A percentile compares a stretch with the other conserved stretches of the same genome.
These are phyloP conservation scores for Globisporangium camurandrum DNA, from an alignment of 352 stramenopile species.

Conservation along the genomic window DNA sequence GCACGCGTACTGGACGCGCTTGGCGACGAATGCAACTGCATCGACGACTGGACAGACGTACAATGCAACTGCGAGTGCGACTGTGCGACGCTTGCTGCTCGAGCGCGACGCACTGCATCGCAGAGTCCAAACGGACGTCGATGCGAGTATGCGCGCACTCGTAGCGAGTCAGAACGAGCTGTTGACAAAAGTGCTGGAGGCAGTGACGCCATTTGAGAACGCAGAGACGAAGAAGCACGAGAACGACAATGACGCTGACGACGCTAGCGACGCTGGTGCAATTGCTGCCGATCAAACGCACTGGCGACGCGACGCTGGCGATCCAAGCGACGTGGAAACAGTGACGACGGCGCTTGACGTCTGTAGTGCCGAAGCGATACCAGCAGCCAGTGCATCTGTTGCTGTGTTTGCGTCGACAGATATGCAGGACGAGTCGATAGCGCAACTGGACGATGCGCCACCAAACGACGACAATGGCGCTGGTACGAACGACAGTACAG, in stretches of 20 bases:
- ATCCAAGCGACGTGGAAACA: background rate
- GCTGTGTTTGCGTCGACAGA: too few relatives aligned
- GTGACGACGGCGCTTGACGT: background rate
- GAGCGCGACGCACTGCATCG: slow-evolving; percentile 41
- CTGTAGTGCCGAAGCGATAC: slow-evolving; percentile 9
- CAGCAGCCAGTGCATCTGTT: background rate
- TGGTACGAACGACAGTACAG: background rate
- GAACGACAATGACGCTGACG: too few relatives aligned
- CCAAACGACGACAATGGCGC: background rate
- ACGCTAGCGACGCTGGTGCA: background rate
- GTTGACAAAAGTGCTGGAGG: slow-evolving; percentile 24
- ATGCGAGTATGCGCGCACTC: slow-evolving; percentile 43
- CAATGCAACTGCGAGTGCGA: background rate
- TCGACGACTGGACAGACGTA: background rate
- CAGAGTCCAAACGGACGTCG: slow-evolving; percentile 35
- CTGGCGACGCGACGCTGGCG: background rate
- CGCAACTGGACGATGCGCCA: background rate
- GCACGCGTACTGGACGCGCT: slow-evolving; percentile 66
- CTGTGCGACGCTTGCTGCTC: slow-evolving; percentile 32
- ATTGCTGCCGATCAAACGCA: background rate
- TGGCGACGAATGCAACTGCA: slow-evolving; percentile 14
- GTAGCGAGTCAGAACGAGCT: slow-evolving; percentile 42
- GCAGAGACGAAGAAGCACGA: background rate
- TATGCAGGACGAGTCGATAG: too few relatives aligned
- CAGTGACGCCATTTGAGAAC: slow-evolving; percentile 26